These are phyloP conservation scores for Limonomyces culmigenus DNA, from an alignment of 1,284 basidiomycete species.

Conservation along the genomic window DNA sequence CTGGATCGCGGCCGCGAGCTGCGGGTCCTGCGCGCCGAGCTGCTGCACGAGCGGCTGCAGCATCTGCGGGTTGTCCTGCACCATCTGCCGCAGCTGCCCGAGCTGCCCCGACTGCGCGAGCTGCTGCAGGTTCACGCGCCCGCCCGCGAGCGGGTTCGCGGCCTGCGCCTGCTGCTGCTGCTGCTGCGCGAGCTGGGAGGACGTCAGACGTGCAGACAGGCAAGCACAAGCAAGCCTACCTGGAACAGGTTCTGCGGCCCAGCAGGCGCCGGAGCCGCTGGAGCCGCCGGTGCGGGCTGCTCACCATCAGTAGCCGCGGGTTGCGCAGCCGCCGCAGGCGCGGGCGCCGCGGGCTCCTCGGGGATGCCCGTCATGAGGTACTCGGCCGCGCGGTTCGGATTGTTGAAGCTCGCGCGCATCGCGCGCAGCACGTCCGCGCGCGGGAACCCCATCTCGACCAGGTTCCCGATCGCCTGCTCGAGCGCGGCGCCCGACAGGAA, in stretches of 20 bases:
- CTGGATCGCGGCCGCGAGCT: conserved; percentile 47
- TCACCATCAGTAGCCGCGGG: too few relatives aligned
- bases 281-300: too few relatives aligned
- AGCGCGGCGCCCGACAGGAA: conserved; percentile 66
- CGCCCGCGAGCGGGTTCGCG: conserved; percentile 7
- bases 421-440: conserved; percentile 77
- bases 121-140: conserved; percentile 14
- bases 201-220: conserved; percentile 2
- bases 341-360: conserved; percentile 16
- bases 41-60: conserved; percentile 76
- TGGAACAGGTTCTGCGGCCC: conserved; percentile 60
- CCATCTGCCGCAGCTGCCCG: conserved; percentile 50
- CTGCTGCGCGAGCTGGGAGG: conserved; percentile 48
- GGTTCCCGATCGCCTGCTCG: conserved; percentile 62
- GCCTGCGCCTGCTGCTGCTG: conserved; percentile 36
- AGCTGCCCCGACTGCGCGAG: conserved; percentile 16
- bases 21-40: conserved; percentile 59
- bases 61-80: conserved; percentile 61
- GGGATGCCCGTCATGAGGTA: conserved; percentile 69
- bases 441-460: conserved; percentile 92
- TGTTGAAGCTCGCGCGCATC: conserved; percentile 91
- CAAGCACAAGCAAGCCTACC: conserved; percentile 27
- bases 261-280: too few relatives aligned
- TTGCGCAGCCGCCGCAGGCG: conserved; percentile 12
- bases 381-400: conserved; percentile 95